Base-by-base conservation (phyloP, 805 yeast species). In the Candida tibetensis region DNA sequence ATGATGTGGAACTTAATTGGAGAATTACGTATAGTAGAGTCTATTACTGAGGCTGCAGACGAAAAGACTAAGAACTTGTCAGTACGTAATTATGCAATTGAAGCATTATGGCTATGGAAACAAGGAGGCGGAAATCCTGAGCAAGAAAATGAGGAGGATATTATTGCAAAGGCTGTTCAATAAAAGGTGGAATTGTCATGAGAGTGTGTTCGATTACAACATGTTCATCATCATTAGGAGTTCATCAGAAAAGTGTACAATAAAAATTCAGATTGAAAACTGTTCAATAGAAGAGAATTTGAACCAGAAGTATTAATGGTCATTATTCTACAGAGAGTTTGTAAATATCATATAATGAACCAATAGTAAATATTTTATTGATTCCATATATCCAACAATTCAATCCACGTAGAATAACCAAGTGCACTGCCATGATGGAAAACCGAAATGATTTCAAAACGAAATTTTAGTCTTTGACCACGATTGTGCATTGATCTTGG, bases 101-200 rank as follows among this genome's bases (percentile, higher is more conserved):
- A 90, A 48, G 95, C 96, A 0, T 69, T 90, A 25, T 90, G 96
- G 95, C 62, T 90, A 37, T 87, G 95, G 93, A 81, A 74, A 48
- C 62, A 72, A 48, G 77, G 74, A 1, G 76, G 76, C 0, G 79
- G 75, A 42, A 55, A 50, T 42, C 49, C 60, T 44, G 46, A 45
- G 29, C 35, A 34, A 31, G 46, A 44, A 32, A 47, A 44, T 15
- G 64, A 58, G 37, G 63, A 56, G 30, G 64, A 64, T 5, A 43
- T 48, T 27, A 49, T 64, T 10, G 48, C 55, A 1, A 52, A 52
- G 34, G 48, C 49, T 17, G 44, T 52, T 18, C 51, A 51, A 26
- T 27, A 34, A n/a, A n/a, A n/a, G n/a, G n/a, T n/a, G 18, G 19
- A n/a, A n/a, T n/a, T n/a, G n/a, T n/a, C n/a, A n/a, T n/a, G n/a